Conservation (phyloP, 345 rosid genomes). For the Melaleuca quinquenervia region DNA sequence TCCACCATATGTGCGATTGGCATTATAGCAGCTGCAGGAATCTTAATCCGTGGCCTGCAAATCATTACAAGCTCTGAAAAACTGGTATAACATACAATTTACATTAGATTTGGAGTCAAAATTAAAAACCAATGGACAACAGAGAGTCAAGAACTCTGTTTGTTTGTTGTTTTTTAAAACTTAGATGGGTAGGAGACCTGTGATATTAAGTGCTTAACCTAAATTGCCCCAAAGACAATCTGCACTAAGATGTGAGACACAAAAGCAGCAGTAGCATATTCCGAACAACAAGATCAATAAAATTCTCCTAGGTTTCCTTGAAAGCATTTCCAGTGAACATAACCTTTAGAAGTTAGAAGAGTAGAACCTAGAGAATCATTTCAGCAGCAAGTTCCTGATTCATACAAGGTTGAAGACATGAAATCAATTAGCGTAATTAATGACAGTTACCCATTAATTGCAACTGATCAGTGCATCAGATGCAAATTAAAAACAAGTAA, state of each 20-base stretch:
- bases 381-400: not conserved
- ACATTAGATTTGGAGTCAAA: not conserved
- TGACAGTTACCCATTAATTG: not conserved
- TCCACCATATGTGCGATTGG: conserved; percentile 77
- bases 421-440: not conserved
- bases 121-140: not conserved
- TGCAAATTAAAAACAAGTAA: not conserved
- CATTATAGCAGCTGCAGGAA: conserved; percentile 68
- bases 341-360: not conserved
- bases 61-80: conserved; percentile 12
- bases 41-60: conserved; percentile 84
- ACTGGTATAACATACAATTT: not conserved
- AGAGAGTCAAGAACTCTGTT: not conserved
- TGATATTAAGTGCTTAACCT: not conserved
- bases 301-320: not conserved
- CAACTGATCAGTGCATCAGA: not conserved
- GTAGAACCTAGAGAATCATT: not conserved
- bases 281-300: not conserved
- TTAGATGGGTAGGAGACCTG: not conserved
- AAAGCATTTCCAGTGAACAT: not conserved
- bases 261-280: not conserved
- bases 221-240: not conserved
- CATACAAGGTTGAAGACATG: not conserved
- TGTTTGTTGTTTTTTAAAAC: not conserved
- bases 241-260: not conserved